phyloP scores from a whole-genome alignment of 2,329 filamentous ascomycete genomes.

The Hypoxylon sp. region DNA sequence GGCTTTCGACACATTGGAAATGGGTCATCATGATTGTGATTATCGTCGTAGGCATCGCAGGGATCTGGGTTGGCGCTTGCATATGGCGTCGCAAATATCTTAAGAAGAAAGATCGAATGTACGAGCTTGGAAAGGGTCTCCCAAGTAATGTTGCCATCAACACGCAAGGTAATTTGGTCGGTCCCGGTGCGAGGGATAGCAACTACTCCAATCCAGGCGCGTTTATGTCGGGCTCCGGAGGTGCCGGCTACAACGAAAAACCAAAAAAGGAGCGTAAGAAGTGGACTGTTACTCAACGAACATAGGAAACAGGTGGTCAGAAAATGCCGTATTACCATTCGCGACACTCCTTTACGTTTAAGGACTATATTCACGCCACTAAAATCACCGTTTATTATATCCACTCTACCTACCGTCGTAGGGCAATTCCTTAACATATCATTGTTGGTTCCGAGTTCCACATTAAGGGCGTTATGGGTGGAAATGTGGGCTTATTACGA shows the following conservation, averaged over 20 bases:
- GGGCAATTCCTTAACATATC: slow-evolving; percentile 37
- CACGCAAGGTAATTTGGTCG: slow-evolving; percentile 52
- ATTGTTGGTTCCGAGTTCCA: slow-evolving; percentile 34
- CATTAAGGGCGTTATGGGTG: slow-evolving; percentile 40
- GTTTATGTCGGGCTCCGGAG: slow-evolving; percentile 57
- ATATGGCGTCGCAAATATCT: slow-evolving; percentile 82
- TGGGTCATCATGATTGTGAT: slow-evolving; percentile 88
- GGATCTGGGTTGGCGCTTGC: slow-evolving; percentile 76
- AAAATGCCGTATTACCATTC: slow-evolving; percentile 20
- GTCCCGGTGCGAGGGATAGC: slow-evolving; percentile 49
- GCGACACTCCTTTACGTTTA: slow-evolving; percentile 31
- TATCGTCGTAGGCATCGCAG: slow-evolving; percentile 76
- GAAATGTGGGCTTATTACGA: slow-evolving; percentile 31
- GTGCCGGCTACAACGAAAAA: slow-evolving; percentile 54
- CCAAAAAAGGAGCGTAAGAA: slow-evolving; percentile 63
- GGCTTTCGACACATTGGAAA: slow-evolving; percentile 79
- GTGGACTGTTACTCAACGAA: slow-evolving; percentile 59
- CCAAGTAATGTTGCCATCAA: slow-evolving; percentile 56
- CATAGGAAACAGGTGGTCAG: background rate
- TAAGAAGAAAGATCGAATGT: slow-evolving; percentile 74
- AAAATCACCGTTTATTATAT: slow-evolving; percentile 17
- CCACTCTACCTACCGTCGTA: slow-evolving; percentile 29
- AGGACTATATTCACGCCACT: slow-evolving; percentile 8
- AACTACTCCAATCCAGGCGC: slow-evolving; percentile 54
- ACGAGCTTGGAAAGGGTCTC: slow-evolving; percentile 63